These are phyloP conservation scores for Geranomyces variabilis DNA, from an alignment of 192 early-diverging fungal species.

Conservation along the genomic window DNA sequence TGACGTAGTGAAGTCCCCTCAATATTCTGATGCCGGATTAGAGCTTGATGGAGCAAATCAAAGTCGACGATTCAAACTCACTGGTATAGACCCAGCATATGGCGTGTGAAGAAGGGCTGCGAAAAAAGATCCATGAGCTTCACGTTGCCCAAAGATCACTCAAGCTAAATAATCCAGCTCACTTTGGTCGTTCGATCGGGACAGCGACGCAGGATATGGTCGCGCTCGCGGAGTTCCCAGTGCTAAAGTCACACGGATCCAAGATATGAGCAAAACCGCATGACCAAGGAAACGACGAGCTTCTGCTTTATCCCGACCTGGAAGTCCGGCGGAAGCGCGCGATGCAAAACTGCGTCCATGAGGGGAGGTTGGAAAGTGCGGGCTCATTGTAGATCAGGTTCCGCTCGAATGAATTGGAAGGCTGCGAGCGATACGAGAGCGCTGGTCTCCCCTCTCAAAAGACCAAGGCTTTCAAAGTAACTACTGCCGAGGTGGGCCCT, in stretches of 20 bases:
- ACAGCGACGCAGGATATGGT: neutral
- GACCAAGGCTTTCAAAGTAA: too few relatives aligned
- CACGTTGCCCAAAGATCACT: too few relatives aligned
- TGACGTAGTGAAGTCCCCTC: neutral
- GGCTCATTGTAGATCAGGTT: constrained; percentile 6
- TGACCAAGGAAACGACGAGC: neutral
- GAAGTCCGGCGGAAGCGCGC: neutral
- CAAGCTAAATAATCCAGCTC: too few relatives aligned
- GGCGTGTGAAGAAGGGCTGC: neutral
- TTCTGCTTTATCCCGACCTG: neutral
- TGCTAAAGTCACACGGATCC: neutral
- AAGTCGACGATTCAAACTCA: neutral
- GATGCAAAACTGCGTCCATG: neutral
- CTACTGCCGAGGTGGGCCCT: too few relatives aligned
- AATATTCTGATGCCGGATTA: neutral
- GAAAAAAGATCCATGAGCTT: too few relatives aligned
- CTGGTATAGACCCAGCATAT: neutral
- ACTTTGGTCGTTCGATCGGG: neutral
- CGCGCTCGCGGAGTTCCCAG: constrained; percentile 6
- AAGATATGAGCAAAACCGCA: neutral
- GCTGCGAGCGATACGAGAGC: too few relatives aligned
- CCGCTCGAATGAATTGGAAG: too few relatives aligned
- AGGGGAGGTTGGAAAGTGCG: neutral
- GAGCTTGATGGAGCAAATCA: neutral
- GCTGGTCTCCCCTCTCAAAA: too few relatives aligned